phyloP scores from a whole-genome alignment of 805 yeast genomes.

The Lachancea cidri region DNA sequence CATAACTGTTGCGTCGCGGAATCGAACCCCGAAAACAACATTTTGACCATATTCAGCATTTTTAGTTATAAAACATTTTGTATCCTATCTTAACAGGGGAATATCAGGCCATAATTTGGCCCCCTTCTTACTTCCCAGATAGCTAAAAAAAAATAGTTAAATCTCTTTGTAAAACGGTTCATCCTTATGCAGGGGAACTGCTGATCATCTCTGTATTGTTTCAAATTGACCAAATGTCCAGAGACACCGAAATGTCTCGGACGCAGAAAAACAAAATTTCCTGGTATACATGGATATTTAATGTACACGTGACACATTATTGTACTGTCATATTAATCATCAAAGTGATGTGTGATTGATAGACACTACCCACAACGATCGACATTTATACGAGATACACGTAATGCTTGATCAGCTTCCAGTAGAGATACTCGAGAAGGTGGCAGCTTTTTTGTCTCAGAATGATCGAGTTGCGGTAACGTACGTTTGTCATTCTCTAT shows the following conservation, averaged over 20 bases:
- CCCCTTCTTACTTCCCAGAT: no score
- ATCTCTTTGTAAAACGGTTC: conserved; percentile 99
- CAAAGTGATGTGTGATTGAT: no score
- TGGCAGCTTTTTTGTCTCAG: conserved; percentile 18
- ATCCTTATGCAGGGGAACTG: conserved; percentile 99
- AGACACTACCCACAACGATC: no score
- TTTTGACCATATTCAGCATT: neutral
- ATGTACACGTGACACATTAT: neutral
- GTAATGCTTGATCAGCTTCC: conserved; percentile 25
- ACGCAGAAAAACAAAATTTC: conserved; percentile 1
- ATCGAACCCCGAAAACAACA: conserved; percentile 3
- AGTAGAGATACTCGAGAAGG: conserved; percentile 16
- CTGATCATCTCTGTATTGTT: conserved; percentile 99
- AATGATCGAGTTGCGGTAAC: conserved; percentile 24
- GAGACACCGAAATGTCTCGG: conserved; percentile 36
- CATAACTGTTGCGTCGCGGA: neutral
- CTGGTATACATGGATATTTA: neutral
- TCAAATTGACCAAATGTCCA: conserved; percentile 99
- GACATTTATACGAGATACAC: neutral
- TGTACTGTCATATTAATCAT: neutral
- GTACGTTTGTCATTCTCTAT: conserved; percentile 18
- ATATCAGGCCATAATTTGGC: neutral
- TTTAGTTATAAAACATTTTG: neutral
- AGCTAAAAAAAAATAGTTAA: conserved; percentile 75
- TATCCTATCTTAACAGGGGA: neutral